Base-by-base conservation (phyloP, 257 asterid genomes). In the Petunia secreta region DNA sequence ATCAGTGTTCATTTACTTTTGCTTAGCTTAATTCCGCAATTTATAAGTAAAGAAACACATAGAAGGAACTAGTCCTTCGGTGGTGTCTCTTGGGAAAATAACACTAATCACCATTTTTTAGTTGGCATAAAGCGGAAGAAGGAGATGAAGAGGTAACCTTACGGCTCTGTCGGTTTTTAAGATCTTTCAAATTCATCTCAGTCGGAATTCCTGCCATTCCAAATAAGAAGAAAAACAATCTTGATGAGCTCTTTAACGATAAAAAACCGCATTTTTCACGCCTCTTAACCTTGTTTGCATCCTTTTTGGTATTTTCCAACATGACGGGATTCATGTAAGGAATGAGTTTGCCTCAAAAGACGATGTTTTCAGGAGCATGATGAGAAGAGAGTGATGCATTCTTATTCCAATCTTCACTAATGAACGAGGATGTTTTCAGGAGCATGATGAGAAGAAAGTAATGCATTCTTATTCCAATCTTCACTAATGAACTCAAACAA, bases 321-420 rank as follows among this genome's bases (percentile, higher is more conserved):
- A 16, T 68, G 64, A 37, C 39, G 41, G 86, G 86, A 74, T 82
- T 77, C 79, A 59, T 85, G 77, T 53, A 50, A 57, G 93, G 85
- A 79, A 91, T 88, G 71, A 87, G 84, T 44, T 90, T 93, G 2
- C 95, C 97, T 15, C 97, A 90, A 82, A 91, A 93, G 82, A 91
- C 58, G 84, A 91, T 86, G 85, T 80, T 86, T 63, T 90, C 87
- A 1, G 81, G 80, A 5, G 76, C 65, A 34, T 54, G 8, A 13
- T 36, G 50, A 3, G 36, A 34, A 25, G 25, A 25, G 25, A 11
- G 63, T 5, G 5, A 8, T 9, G 5, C 10, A 4, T 74, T 75
- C 5, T 44, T 40, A 63, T 58, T 76, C 80, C 66, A 77, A 65
- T 85, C 86, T 62, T 82, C 84, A 71, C 85, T 81, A 63, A 67